Conservation (phyloP, 257 asterid genomes). For the Solanum corneliomulleri region DNA sequence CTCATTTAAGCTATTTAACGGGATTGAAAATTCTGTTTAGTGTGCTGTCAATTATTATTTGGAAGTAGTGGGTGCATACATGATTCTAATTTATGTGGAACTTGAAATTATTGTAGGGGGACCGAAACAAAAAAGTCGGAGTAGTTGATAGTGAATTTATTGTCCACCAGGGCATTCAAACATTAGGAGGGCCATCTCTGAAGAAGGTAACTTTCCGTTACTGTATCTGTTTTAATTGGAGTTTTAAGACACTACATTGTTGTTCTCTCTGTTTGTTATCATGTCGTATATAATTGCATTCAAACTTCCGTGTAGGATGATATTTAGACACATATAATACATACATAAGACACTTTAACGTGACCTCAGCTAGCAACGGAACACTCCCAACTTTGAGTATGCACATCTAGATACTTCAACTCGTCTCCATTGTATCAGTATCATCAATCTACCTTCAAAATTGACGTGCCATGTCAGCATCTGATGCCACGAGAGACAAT, state of each 20-base stretch:
- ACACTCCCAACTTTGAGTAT: no score
- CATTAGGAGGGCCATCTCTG: slow-evolving; percentile 80
- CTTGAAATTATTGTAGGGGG: slow-evolving; percentile 40
- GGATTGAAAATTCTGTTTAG: not conserved
- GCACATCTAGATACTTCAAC: not conserved
- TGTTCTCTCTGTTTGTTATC: not conserved
- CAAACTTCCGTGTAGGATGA: not conserved
- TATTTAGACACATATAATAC: not conserved
- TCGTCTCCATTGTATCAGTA: not conserved
- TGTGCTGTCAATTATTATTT: not conserved
- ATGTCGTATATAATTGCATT: not conserved
- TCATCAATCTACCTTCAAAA: not conserved
- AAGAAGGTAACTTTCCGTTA: slow-evolving; percentile 31
- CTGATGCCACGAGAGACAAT: not conserved
- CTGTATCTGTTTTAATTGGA: not conserved
- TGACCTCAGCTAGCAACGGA: not conserved
- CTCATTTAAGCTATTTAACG: not conserved
- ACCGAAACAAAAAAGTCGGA: slow-evolving; percentile 77
- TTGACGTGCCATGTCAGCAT: not conserved
- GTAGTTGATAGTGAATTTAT: slow-evolving; percentile 85
- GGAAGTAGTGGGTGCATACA: not conserved
- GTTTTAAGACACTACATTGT: not conserved
- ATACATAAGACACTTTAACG: not conserved
- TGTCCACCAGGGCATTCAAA: slow-evolving; percentile 93
- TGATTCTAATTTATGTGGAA: not conserved